phyloP scores from a whole-genome alignment of 371 early-diverging fungal species.

The Syncephalastrum monosporum region DNA sequence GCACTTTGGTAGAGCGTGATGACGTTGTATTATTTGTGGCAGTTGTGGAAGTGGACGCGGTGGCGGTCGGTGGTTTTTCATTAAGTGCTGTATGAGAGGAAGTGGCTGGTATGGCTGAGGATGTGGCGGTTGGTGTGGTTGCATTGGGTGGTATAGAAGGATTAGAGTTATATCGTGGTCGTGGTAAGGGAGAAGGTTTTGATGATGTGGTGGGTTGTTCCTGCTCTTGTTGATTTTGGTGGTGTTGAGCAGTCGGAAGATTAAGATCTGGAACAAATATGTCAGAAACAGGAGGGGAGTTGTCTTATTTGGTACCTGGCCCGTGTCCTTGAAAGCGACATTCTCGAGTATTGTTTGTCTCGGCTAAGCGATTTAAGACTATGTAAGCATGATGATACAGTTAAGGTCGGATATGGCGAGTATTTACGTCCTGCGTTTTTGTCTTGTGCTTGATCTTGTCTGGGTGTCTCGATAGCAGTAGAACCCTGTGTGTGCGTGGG shows the following conservation, averaged over 20 bases:
- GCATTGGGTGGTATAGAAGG: constrained; percentile 7
- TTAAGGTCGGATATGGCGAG: too few relatives aligned
- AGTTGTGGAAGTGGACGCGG: constrained; percentile 6
- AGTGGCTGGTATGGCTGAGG: neutral
- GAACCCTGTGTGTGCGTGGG: too few relatives aligned
- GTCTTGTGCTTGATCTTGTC: too few relatives aligned
- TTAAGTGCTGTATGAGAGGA: neutral
- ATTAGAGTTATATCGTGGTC: constrained; percentile 6
- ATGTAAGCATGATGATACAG: too few relatives aligned
- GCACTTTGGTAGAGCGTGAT: neutral
- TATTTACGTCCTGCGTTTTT: too few relatives aligned
- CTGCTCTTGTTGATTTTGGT: constrained; percentile 3
- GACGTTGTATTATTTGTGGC: constrained; percentile 7
- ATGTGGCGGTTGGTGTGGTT: neutral
- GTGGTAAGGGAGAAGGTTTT: neutral
- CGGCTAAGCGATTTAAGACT: too few relatives aligned
- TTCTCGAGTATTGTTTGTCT: too few relatives aligned
- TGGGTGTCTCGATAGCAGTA: too few relatives aligned
- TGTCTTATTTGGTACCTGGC: too few relatives aligned
- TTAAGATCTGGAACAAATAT: neutral
- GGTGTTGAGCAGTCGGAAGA: neutral
- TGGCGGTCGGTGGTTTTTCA: neutral
- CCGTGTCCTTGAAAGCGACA: too few relatives aligned
- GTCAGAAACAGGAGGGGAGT: neutral
- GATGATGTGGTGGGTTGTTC: neutral